Evolutionary conservation across 306 rosid genomes (phyloP).

Genomic region (Inga leiocalycina): DNA sequence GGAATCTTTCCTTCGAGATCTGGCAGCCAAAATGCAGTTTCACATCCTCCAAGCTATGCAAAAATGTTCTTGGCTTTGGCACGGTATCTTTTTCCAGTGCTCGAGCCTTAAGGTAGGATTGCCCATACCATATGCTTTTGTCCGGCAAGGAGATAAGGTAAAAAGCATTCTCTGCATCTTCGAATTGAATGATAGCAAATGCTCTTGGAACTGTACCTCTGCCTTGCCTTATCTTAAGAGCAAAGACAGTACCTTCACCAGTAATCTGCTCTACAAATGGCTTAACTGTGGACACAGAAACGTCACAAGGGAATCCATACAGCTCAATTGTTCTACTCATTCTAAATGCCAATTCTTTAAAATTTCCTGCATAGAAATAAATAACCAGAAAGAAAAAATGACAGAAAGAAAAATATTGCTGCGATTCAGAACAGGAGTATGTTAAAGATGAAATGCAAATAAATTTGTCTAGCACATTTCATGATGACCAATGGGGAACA

Average conservation of each 20-base stretch:
- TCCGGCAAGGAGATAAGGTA: slow-evolving; percentile 35
- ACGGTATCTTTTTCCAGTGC: slow-evolving; percentile 53
- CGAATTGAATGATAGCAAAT: slow-evolving; percentile 73
- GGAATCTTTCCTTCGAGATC: slow-evolving; percentile 50
- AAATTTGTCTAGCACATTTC: slow-evolving; percentile 11
- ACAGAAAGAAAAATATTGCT: background rate
- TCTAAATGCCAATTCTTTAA: slow-evolving; percentile 12
- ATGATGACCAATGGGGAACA: background rate
- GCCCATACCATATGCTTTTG: slow-evolving; percentile 28
- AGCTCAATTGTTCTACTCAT: slow-evolving; percentile 74
- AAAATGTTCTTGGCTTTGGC: slow-evolving; percentile 46
- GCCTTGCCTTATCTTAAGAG: slow-evolving; percentile 51
- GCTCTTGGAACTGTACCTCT: slow-evolving; percentile 38
- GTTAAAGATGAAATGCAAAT: slow-evolving; percentile 12
- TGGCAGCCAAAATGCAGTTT: slow-evolving; percentile 67
- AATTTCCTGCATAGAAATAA: slow-evolving; percentile 29
- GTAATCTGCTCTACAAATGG: slow-evolving; percentile 51
- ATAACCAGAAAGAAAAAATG: background rate
- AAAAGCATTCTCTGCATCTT: slow-evolving; percentile 34
- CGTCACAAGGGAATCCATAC: slow-evolving; percentile 59
- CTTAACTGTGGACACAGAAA: slow-evolving; percentile 32
- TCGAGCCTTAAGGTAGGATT: slow-evolving; percentile 45
- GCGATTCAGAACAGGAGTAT: background rate
- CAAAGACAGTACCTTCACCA: slow-evolving; percentile 62
- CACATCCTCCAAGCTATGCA: slow-evolving; percentile 43